Conservation (phyloP, 1,284 basidiomycete species). For the Apiotrichum mycotoxinovorans region DNA sequence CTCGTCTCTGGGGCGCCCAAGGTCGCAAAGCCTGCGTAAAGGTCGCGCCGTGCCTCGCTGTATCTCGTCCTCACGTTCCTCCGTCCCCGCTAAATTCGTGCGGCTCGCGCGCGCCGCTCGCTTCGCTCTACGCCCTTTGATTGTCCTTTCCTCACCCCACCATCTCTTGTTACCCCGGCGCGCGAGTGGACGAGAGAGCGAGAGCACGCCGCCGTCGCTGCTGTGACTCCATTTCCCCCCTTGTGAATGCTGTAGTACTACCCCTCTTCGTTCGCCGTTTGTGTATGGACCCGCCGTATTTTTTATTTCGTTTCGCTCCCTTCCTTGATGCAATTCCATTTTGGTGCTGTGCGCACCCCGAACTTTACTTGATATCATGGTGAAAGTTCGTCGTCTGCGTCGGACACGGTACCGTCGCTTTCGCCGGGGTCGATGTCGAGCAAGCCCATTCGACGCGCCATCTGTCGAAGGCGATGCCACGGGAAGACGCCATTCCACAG, state of each 20-base stretch:
- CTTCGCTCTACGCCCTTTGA: neutral
- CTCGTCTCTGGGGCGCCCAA: slow-evolving; percentile 11
- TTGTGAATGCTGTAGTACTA: slow-evolving; percentile 1
- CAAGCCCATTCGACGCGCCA: slow-evolving; percentile 21
- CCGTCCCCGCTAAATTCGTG: too few relatives aligned
- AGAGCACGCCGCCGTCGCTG: too few relatives aligned
- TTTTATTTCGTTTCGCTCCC: slow-evolving; percentile 14
- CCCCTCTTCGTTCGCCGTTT: slow-evolving; percentile 9
- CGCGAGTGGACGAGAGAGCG: neutral
- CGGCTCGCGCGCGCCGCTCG: too few relatives aligned
- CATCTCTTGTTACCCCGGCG: neutral
- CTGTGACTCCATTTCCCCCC: neutral
- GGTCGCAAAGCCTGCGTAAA: slow-evolving; percentile 3
- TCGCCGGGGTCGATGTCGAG: neutral
- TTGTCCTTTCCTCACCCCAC: neutral
- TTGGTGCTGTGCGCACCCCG: neutral
- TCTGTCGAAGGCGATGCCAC: slow-evolving; percentile 24
- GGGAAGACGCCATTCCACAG: slow-evolving; percentile 66
- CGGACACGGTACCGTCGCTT: too few relatives aligned
- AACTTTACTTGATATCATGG: neutral
- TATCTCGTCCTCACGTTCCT: neutral
- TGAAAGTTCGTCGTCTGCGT: too few relatives aligned
- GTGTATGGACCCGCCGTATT: slow-evolving; percentile 8
- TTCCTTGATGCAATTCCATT: neutral
- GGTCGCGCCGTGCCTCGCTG: neutral